phyloP scores from a whole-genome alignment of 345 rosid species.

The Physaria fendleri region DNA sequence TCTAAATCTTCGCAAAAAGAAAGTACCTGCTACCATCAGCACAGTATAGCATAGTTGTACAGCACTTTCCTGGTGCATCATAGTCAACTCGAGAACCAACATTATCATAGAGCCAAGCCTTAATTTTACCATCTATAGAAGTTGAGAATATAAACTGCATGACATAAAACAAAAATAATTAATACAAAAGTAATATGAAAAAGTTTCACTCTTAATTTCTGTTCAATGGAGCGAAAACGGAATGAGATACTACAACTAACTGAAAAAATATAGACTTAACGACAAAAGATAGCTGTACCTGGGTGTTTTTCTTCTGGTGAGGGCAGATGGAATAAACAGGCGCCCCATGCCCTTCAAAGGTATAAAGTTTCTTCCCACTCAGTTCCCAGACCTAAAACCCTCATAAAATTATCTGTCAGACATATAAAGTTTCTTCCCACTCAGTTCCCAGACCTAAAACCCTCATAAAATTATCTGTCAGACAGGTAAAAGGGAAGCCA shows the following conservation, averaged over 20 bases:
- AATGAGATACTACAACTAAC: not conserved
- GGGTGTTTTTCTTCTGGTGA: slow-evolving; percentile 38
- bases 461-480: slow-evolving; percentile 5
- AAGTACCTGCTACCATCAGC: slow-evolving; percentile 73
- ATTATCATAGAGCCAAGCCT: slow-evolving; percentile 82
- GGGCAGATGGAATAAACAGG: slow-evolving; percentile 60
- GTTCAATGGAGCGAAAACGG: not conserved
- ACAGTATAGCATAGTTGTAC: slow-evolving; percentile 79
- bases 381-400: slow-evolving; percentile 71
- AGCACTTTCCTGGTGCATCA: slow-evolving; percentile 82
- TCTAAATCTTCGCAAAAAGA: not conserved
- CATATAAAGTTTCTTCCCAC: slow-evolving; percentile 37
- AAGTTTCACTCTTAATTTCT: not conserved
- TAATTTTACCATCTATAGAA: slow-evolving; percentile 86
- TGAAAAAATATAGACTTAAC: not conserved
- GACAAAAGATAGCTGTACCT: slow-evolving; percentile 11
- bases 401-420: too few relatives aligned
- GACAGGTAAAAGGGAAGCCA: not conserved
- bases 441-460: slow-evolving; percentile 66
- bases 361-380: slow-evolving; percentile 37
- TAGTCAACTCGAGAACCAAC: slow-evolving; percentile 82
- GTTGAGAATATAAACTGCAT: slow-evolving; percentile 82
- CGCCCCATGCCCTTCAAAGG: slow-evolving; percentile 63
- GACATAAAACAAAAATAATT: not conserved
- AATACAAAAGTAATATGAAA: not conserved